phyloP scores from a whole-genome alignment of 768 basidiomycete genomes.

The Mycena pura region DNA sequence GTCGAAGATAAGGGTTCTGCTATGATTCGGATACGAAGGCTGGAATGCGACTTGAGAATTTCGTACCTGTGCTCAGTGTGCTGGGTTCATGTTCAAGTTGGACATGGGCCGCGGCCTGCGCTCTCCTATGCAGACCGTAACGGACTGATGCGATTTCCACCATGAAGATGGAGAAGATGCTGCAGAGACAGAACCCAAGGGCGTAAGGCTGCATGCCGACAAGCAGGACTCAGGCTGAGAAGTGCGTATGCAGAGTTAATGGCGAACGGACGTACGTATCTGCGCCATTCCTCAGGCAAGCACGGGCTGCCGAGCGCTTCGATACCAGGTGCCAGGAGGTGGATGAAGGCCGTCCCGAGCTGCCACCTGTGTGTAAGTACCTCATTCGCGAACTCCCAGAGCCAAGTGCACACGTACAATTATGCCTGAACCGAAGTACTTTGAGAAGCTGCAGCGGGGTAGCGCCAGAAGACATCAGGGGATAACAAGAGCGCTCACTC shows the following conservation, averaged over 20 bases:
- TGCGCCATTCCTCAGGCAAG: slow-evolving; percentile 69
- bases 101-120: background rate
- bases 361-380: slow-evolving; percentile 76
- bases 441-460: slow-evolving; percentile 66
- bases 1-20: too few species aligned
- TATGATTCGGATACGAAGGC: too few species aligned
- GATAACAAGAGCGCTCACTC: slow-evolving; percentile 56
- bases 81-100: background rate
- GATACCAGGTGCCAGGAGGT: slow-evolving; percentile 78
- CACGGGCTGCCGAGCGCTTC: slow-evolving; percentile 75
- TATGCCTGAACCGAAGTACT: slow-evolving; percentile 91
- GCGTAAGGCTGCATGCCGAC: slow-evolving; percentile 87
- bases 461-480: background rate
- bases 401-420: slow-evolving; percentile 57
- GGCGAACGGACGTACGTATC: slow-evolving; percentile 63
- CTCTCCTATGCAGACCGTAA: slow-evolving; percentile 78
- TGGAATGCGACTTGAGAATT: too few species aligned
- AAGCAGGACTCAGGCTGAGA: slow-evolving; percentile 85
- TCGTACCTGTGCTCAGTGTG: slow-evolving; percentile 65
- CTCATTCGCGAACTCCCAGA: slow-evolving; percentile 2
- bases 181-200: slow-evolving; percentile 78
- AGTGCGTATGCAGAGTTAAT: slow-evolving; percentile 53
- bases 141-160: slow-evolving; percentile 73
- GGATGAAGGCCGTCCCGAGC: slow-evolving; percentile 67
- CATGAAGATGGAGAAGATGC: slow-evolving; percentile 86